These are phyloP conservation scores for Alternaria gaisen DNA, from an alignment of 2,329 filamentous ascomycete species.

Conservation along the genomic window DNA sequence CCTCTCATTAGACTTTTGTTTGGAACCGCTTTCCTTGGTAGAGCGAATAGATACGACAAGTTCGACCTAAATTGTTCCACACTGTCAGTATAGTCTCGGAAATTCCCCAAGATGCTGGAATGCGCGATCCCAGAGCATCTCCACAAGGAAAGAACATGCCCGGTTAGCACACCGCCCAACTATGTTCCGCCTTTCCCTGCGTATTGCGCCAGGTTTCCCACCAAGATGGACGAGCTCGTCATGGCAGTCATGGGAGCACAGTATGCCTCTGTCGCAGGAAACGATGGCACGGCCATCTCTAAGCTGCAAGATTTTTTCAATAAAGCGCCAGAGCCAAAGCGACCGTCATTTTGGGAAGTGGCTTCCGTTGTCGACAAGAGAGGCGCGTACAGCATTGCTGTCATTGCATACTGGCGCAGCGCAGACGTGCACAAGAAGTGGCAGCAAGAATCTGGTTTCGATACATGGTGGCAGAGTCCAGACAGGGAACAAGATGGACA, in stretches of 20 bases:
- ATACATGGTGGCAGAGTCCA: slow-evolving; percentile 51
- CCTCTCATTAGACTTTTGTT: background rate
- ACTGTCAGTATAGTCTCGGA: background rate
- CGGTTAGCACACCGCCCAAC: slow-evolving; percentile 30
- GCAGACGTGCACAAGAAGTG: slow-evolving; percentile 42
- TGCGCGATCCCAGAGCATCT: slow-evolving; percentile 36
- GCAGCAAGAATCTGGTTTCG: slow-evolving; percentile 49
- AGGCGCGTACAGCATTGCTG: slow-evolving; percentile 47
- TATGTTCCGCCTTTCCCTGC: slow-evolving; percentile 44
- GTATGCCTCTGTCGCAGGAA: slow-evolving; percentile 10
- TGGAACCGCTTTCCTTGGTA: background rate
- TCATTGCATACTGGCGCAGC: slow-evolving; percentile 54
- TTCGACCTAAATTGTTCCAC: background rate
- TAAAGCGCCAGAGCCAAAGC: slow-evolving; percentile 18
- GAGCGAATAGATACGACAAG: background rate
- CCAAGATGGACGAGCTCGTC: slow-evolving; percentile 40
- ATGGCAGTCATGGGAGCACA: slow-evolving; percentile 51
- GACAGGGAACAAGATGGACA: slow-evolving; percentile 32
- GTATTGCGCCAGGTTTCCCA: slow-evolving; percentile 47
- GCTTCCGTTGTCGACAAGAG: slow-evolving; percentile 41
- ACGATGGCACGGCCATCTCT: slow-evolving; percentile 18
- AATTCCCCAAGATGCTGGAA: slow-evolving; percentile 29
- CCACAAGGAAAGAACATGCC: slow-evolving; percentile 25
- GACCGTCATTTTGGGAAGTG: slow-evolving; percentile 44
- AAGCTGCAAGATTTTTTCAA: slow-evolving; percentile 25